Evolutionary conservation across 306 rosid species (phyloP).

Genomic region (Cucumis hystrix): DNA sequence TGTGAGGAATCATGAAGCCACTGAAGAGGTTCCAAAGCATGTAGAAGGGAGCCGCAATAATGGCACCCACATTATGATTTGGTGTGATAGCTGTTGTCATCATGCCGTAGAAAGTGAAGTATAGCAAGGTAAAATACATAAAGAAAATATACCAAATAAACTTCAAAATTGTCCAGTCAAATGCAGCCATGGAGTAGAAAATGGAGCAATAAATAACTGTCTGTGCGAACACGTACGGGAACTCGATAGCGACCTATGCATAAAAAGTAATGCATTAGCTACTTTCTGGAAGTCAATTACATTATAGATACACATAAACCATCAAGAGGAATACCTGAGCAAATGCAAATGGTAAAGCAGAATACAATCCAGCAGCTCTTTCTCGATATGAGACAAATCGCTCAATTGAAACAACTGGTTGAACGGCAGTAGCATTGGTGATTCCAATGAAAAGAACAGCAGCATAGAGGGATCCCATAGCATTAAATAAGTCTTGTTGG

Average conservation of each 20-base stretch:
- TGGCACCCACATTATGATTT: constrained; percentile 87
- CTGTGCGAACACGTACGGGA: constrained; percentile 89
- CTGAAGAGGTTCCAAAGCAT: constrained; percentile 99
- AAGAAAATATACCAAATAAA: constrained; percentile 86
- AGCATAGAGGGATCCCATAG: constrained; percentile 94
- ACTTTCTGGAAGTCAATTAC: constrained; percentile 8
- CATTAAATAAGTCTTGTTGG: constrained; percentile 80
- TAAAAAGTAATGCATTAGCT: neutral
- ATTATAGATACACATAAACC: neutral
- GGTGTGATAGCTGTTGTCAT: constrained; percentile 98
- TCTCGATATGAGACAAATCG: constrained; percentile 92
- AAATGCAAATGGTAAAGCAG: constrained; percentile 87
- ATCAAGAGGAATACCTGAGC: constrained; percentile 59
- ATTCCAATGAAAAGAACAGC: constrained; percentile 81
- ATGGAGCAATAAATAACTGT: constrained; percentile 64
- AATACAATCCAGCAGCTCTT: constrained; percentile 94
- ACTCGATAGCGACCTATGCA: constrained; percentile 47
- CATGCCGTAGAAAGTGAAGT: constrained; percentile 98
- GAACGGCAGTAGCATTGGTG: constrained; percentile 88
- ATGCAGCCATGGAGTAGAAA: constrained; percentile 79
- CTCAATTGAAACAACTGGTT: constrained; percentile 90
- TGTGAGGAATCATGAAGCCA: constrained; percentile 97
- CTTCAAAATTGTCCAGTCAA: constrained; percentile 63
- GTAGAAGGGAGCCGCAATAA: constrained; percentile 89
- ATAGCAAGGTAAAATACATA: constrained; percentile 89